Evolutionary conservation across 495 filamentous ascomycete species (phyloP).

Genomic region (Penicillium canariense): DNA sequence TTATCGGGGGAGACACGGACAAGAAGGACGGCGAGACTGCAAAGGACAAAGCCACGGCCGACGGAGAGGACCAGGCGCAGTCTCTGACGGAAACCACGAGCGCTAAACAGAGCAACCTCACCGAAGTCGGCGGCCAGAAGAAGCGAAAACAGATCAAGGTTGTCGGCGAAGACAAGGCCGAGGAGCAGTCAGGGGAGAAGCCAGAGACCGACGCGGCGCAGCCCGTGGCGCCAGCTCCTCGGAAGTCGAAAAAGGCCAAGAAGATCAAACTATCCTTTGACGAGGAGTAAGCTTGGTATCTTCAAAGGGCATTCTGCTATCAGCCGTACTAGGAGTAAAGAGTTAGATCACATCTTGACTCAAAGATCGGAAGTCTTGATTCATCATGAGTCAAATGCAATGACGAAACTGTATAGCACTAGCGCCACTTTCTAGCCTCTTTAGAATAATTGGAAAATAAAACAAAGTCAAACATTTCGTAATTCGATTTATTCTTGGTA

Average conservation of each 20-base stretch:
- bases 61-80: constrained; percentile 14
- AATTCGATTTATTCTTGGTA: neutral
- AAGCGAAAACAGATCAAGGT: constrained; percentile 48
- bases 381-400: constrained; percentile 25
- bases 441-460: neutral
- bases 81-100: constrained; percentile 18
- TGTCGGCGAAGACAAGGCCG: constrained; percentile 34
- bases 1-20: constrained; percentile 29
- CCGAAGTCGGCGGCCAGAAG: constrained; percentile 42
- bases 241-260: constrained; percentile 46
- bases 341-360: neutral
- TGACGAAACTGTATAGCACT: constrained; percentile 4
- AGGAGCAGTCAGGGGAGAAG: constrained; percentile 15
- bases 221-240: constrained; percentile 24
- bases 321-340: neutral
- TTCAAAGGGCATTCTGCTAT: neutral
- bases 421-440: neutral
- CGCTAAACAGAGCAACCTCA: constrained; percentile 37
- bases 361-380: constrained; percentile 9
- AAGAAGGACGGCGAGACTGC: constrained; percentile 15
- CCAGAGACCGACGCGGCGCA: constrained; percentile 23
- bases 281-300: constrained; percentile 25
- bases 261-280: constrained; percentile 50
- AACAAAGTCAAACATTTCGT: neutral
- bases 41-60: constrained; percentile 9